A percentile compares a stretch with the other conserved stretches of the same genome.
phyloP scores from a whole-genome alignment of 2,329 filamentous ascomycete species.

The Emmonsiellopsis sp. region DNA sequence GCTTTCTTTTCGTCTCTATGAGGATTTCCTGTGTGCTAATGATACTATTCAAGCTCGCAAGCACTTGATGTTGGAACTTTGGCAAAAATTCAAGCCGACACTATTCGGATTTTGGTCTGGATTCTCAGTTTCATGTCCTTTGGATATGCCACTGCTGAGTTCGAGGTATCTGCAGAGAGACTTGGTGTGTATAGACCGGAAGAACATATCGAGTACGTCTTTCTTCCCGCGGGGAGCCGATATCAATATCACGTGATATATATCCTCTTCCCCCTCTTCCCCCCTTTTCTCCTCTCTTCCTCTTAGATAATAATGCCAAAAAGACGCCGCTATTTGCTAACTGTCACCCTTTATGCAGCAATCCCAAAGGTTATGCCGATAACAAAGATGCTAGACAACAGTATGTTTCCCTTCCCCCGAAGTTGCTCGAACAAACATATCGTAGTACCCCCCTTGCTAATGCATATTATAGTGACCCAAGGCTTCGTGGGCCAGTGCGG shows the following conservation, averaged over 20 bases:
- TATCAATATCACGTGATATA: neutral
- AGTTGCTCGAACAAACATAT: neutral
- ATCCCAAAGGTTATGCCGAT: slow-evolving; percentile 79
- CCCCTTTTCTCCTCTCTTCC: neutral
- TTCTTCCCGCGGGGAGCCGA: neutral
- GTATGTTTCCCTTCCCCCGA: neutral
- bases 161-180: slow-evolving; percentile 72
- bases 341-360: slow-evolving; percentile 52
- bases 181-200: slow-evolving; percentile 75
- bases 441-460: slow-evolving; percentile 29
- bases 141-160: slow-evolving; percentile 78
- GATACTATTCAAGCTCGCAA: slow-evolving; percentile 46
- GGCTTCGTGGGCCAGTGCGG: slow-evolving; percentile 71
- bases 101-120: slow-evolving; percentile 72
- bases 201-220: slow-evolving; percentile 40
- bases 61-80: slow-evolving; percentile 72
- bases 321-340: slow-evolving; percentile 23
- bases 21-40: neutral
- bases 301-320: neutral
- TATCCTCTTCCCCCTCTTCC: neutral
- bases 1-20: neutral
- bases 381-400: slow-evolving; percentile 68
- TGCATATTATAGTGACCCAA: slow-evolving; percentile 45
- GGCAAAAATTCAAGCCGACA: slow-evolving; percentile 68
- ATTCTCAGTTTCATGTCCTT: slow-evolving; percentile 73